A percentile compares a stretch with the other conserved stretches of the same genome.
Conservation (phyloP, 495 filamentous ascomycete genomes). For the Aspergillus funiculosus region DNA sequence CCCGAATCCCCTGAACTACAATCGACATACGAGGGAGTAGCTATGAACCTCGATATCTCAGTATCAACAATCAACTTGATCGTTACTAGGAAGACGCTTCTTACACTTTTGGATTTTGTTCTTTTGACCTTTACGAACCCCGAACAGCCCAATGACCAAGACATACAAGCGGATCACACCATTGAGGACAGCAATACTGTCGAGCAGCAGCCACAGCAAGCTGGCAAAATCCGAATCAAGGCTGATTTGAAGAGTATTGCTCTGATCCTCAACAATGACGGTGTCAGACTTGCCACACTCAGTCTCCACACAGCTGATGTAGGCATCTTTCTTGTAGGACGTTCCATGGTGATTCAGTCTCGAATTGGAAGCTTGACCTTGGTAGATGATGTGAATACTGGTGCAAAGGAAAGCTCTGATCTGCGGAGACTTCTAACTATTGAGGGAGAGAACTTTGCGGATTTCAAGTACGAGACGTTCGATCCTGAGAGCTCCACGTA, state of each 20-base stretch:
- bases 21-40: conserved; percentile 84
- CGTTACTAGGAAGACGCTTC: conserved; percentile 84
- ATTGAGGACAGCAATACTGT: conserved; percentile 42
- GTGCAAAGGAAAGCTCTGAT: conserved; percentile 70
- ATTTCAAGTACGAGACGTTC: conserved; percentile 96
- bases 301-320: conserved; percentile 88
- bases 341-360: conserved; percentile 77
- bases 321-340: conserved; percentile 79
- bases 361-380: conserved; percentile 81
- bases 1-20: conserved; percentile 88
- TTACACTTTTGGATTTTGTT: conserved; percentile 93
- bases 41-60: conserved; percentile 83
- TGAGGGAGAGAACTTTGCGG: conserved; percentile 91
- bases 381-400: conserved; percentile 91
- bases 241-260: conserved; percentile 87
- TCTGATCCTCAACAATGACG: conserved; percentile 96
- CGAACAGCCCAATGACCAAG: conserved; percentile 37
- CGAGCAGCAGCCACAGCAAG: conserved; percentile 35
- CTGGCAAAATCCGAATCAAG: conserved; percentile 71
- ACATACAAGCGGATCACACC: conserved; percentile 34
- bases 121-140: conserved; percentile 88
- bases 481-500: conserved; percentile 68
- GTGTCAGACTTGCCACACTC: conserved; percentile 86
- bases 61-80: conserved; percentile 94
- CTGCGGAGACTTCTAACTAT: conserved; percentile 87